These are phyloP conservation scores for Phytophthora fragariaefolia DNA, from an alignment of 352 stramenopile genomes.

Conservation along the genomic window DNA sequence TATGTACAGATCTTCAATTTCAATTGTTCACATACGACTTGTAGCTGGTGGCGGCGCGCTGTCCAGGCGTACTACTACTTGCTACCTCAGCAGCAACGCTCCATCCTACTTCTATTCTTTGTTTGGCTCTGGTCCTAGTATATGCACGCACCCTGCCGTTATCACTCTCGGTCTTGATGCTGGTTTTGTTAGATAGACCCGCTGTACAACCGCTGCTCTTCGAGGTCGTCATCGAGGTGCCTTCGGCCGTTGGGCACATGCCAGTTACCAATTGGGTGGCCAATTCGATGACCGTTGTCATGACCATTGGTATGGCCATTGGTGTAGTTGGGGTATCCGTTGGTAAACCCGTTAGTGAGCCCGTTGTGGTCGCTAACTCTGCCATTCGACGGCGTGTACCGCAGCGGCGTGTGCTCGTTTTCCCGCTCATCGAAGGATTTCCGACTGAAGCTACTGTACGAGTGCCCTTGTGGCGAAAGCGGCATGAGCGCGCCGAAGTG, in stretches of 20 bases:
- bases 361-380: slow-evolving; percentile 29
- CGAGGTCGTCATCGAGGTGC: slow-evolving; percentile 27
- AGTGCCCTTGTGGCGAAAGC: slow-evolving; percentile 59
- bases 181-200: slow-evolving; percentile 36
- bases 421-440: slow-evolving; percentile 64
- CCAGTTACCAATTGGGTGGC: slow-evolving; percentile 25
- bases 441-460: slow-evolving; percentile 43
- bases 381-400: slow-evolving; percentile 34
- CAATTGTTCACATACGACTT: slow-evolving; percentile 34
- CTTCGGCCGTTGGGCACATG: slow-evolving; percentile 31
- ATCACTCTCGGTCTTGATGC: background rate
- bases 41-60: slow-evolving; percentile 2
- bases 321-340: slow-evolving; percentile 21
- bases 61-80: background rate
- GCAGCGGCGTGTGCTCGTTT: slow-evolving; percentile 49
- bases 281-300: slow-evolving; percentile 22
- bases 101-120: slow-evolving; percentile 36
- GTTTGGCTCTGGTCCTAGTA: slow-evolving; percentile 27
- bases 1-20: slow-evolving; percentile 32
- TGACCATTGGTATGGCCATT: slow-evolving; percentile 20
- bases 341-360: slow-evolving; percentile 20
- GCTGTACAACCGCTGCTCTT: slow-evolving; percentile 39
- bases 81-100: slow-evolving; percentile 15
- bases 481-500: slow-evolving; percentile 87
- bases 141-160: slow-evolving; percentile 21